Evolutionary conservation across 208 protist species (phyloP).

Genomic region (Tritrichomonas musculus): DNA sequence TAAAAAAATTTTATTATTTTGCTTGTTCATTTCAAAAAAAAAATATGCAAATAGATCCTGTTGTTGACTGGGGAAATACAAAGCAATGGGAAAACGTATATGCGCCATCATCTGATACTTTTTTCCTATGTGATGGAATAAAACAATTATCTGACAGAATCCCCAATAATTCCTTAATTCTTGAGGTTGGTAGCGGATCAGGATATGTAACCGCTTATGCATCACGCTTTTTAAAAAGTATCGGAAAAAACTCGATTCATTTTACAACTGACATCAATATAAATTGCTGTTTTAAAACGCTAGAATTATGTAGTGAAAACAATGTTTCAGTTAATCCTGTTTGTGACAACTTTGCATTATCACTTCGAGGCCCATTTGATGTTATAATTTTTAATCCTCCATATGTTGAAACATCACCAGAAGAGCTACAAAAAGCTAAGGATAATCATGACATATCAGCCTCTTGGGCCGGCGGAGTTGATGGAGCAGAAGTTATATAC

Average conservation of each 20-base stretch:
- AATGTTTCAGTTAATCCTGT: not conserved
- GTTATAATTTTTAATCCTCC: conserved; percentile 32
- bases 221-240: not conserved
- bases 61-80: not conserved
- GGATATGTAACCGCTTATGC: conserved; percentile 12
- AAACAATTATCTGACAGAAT: not conserved
- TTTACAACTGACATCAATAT: conserved; percentile 34
- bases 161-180: not conserved
- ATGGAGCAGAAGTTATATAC: not conserved
- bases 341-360: not conserved
- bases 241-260: not conserved
- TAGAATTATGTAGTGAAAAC: not conserved
- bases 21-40: too few relatives aligned
- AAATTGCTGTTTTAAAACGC: not conserved
- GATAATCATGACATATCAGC: not conserved
- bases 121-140: conserved; percentile 27
- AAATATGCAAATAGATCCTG: not conserved
- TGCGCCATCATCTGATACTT: conserved; percentile 8
- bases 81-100: conserved; percentile 13
- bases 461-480: conserved; percentile 9
- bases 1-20: too few relatives aligned
- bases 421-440: not conserved
- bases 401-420: not conserved
- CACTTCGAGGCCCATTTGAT: not conserved
- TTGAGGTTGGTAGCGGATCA: not conserved